Conservation (phyloP, 2,329 filamentous ascomycete species). For the Leptographium galeiforme region DNA sequence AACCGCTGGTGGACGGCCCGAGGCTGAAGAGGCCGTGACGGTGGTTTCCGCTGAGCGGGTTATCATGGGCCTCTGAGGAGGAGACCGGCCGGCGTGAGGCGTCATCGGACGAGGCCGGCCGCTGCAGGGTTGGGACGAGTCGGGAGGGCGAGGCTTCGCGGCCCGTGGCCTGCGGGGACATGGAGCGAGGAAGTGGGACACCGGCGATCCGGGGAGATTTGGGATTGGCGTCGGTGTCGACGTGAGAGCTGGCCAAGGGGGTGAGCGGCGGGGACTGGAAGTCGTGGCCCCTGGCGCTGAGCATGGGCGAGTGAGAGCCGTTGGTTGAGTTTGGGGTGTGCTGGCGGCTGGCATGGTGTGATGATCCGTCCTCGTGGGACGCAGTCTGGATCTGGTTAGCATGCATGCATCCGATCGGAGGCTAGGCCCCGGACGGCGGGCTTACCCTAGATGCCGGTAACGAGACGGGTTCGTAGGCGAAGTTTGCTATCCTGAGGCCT, state of each 20-base stretch:
- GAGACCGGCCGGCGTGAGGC: background rate
- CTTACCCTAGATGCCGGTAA: slow-evolving; percentile 67
- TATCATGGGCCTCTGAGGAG: slow-evolving; percentile 19
- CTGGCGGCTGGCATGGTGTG: slow-evolving; percentile 46
- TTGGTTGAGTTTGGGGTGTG: slow-evolving; percentile 51
- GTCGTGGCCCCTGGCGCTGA: slow-evolving; percentile 53
- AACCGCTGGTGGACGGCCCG: slow-evolving; percentile 19
- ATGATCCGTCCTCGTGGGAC: slow-evolving; percentile 44
- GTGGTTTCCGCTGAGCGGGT: slow-evolving; percentile 21
- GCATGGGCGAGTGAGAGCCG: slow-evolving; percentile 49
- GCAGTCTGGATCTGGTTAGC: slow-evolving; percentile 29
- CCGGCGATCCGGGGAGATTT: slow-evolving; percentile 14
- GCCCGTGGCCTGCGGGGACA: slow-evolving; percentile 57
- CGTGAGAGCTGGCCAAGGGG: slow-evolving; percentile 55
- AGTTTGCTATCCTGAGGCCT: slow-evolving; percentile 71
- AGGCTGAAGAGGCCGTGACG: slow-evolving; percentile 41
- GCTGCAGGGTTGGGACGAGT: background rate
- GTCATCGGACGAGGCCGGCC: background rate
- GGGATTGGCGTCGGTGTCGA: slow-evolving; percentile 22
- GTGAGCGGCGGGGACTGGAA: slow-evolving; percentile 84
- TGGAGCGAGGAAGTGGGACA: slow-evolving; percentile 18
- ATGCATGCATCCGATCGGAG: background rate
- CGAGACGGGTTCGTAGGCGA: slow-evolving; percentile 82
- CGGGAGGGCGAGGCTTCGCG: slow-evolving; percentile 30
- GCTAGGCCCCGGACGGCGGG: slow-evolving; percentile 7